Conservation (phyloP, 345 rosid genomes). For the Dipteronia dyeriana region DNA sequence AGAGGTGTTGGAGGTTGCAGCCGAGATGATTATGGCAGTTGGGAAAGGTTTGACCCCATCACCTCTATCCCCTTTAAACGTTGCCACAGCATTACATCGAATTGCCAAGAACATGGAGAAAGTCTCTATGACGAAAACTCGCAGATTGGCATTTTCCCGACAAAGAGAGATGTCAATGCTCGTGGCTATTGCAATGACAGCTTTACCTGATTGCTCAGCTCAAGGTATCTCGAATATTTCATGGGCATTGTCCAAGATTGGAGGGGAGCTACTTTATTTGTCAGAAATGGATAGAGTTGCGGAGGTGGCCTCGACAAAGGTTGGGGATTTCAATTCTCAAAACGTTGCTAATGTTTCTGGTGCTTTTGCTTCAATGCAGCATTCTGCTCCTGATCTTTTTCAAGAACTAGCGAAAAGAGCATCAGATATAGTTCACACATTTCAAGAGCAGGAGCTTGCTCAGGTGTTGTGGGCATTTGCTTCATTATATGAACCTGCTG, state of each 20-base stretch:
- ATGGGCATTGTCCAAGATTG: conserved; percentile 91
- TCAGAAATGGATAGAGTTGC: conserved; percentile 98
- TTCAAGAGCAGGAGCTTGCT: conserved; percentile 84
- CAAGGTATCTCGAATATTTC: conserved; percentile 93
- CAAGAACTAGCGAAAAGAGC: conserved; percentile 69
- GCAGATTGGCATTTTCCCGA: conserved; percentile 71
- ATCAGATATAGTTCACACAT: conserved; percentile 43
- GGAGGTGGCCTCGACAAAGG: conserved; percentile 77
- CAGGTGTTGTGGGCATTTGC: conserved; percentile 95
- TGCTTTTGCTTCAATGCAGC: conserved; percentile 87
- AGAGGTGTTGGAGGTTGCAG: conserved; percentile 66
- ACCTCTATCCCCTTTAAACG: conserved; percentile 78
- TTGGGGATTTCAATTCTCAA: conserved; percentile 76
- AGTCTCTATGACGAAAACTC: conserved; percentile 70
- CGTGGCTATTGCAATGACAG: conserved; percentile 77
- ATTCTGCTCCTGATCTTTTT: conserved; percentile 77
- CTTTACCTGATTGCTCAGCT: conserved; percentile 85
- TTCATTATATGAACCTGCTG: conserved; percentile 74
- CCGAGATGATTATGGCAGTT: conserved; percentile 75
- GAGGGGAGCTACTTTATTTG: conserved; percentile 81
- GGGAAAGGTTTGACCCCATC: conserved; percentile 91
- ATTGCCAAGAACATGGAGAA: conserved; percentile 97
- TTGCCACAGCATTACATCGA: conserved; percentile 85
- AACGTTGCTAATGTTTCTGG: conserved; percentile 93
- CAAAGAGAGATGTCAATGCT: conserved; percentile 95